A percentile compares a stretch with the other conserved stretches of the same genome.
These are phyloP conservation scores for Carex parvula DNA, from an alignment of 176 grass and related monocot genomes.

Conservation along the genomic window DNA sequence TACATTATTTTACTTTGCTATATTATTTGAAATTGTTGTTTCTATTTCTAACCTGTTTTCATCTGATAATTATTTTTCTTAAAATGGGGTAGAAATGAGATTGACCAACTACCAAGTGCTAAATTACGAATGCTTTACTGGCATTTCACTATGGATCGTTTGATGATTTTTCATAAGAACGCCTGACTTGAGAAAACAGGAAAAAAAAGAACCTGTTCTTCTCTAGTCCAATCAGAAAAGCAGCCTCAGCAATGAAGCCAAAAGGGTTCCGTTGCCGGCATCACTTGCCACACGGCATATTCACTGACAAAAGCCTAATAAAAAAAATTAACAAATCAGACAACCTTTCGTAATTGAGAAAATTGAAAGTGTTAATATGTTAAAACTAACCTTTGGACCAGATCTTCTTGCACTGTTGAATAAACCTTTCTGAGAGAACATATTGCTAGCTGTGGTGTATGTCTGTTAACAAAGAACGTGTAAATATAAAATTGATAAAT, in stretches of 20 bases:
- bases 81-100: slow-evolving; percentile 5
- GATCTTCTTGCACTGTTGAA: slow-evolving; percentile 57
- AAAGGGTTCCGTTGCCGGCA: slow-evolving; percentile 60
- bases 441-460: slow-evolving; percentile 62
- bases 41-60: background rate
- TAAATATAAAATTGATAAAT: background rate
- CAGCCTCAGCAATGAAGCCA: slow-evolving; percentile 84
- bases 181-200: background rate
- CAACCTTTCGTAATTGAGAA: background rate
- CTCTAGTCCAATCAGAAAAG: slow-evolving; percentile 75
- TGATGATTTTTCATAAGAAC: background rate
- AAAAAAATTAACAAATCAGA: background rate
- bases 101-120: background rate
- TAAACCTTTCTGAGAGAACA: slow-evolving; percentile 62
- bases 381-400: slow-evolving; percentile 75
- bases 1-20: background rate
- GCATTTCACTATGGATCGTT: background rate
- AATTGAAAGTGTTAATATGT: background rate
- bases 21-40: background rate
- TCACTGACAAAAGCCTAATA: slow-evolving; percentile 86
- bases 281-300: slow-evolving; percentile 64
- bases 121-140: background rate
- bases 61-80: background rate
- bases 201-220: slow-evolving; percentile 58
- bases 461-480: slow-evolving; percentile 35